Evolutionary conservation across 2,329 filamentous ascomycete genomes (phyloP), one percentile per base, ranked within the genome.

Genomic region (Teratosphaeria destructans): DNA sequence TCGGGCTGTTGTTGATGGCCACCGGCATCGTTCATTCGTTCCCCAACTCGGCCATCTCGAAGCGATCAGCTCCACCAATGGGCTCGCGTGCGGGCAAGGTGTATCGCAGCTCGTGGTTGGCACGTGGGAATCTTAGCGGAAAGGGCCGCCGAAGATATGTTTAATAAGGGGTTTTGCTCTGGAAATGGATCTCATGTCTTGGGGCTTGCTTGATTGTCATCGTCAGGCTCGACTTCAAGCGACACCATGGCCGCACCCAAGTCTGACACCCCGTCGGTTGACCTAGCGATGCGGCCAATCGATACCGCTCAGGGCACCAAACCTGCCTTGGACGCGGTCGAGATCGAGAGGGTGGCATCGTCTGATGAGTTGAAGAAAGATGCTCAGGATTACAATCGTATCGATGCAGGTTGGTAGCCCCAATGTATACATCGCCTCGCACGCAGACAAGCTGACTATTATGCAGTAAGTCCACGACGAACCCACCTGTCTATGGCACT

Each of bases 331-430:
- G 61, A 64, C 39, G 58, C 62, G 23, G 58, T 62, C 4, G 75
- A 81, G 59, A 74, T 83, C 59, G 81, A 82, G 71, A 73, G 75
- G 29, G 77, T 79, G 5, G 61, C 79, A 56, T 81, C 78, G 1
- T 71, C 68, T 19, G 73, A 71, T 19, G 76, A 78, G 59, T 72
- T 75, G 54, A 70, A 16, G n/a, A 79, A 79, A 58, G 81, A 82
- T 58, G 76, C 80, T 57, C 77, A 81, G 61, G 77, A 87, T 79
- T 79, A 82, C 63, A 72, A 78, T 27, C 80, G 81, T 66, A 79
- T 90, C 59, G 88, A 91, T 73, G 43, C 43, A 4, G 43, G 43
- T 49, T 49, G 16, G 43, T 49, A 1, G 19, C 12, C 16, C 8
- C n/a, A 19, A 23, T 10, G 16, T 11, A 10, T 19, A 23, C 19